Conservation (phyloP, 805 yeast genomes). For the Candida insectalens region DNA sequence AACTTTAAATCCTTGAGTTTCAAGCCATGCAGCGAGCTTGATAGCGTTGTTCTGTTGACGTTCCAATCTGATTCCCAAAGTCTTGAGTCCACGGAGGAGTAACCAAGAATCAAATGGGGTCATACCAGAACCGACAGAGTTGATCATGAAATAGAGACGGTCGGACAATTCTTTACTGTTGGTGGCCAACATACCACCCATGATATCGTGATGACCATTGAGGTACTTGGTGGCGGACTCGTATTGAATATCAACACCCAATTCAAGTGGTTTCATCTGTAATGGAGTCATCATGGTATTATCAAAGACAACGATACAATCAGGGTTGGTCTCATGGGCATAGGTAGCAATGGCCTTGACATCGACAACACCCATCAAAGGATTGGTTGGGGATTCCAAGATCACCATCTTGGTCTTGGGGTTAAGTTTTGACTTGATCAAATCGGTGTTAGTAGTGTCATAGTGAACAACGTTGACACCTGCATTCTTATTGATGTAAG, state of each 20-base stretch:
- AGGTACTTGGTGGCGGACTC: conserved; percentile 90
- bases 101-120: conserved; percentile 93
- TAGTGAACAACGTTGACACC: conserved; percentile 62
- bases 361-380: conserved; percentile 81
- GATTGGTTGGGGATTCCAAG: conserved; percentile 90
- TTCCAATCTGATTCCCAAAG: conserved; percentile 77
- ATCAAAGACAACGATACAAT: conserved; percentile 72
- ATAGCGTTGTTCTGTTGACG: conserved; percentile 79
- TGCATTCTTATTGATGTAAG: conserved; percentile 55
- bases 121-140: conserved; percentile 85
- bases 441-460: conserved; percentile 68
- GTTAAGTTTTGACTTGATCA: conserved; percentile 47
- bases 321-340: conserved; percentile 61
- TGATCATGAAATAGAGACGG: conserved; percentile 63
- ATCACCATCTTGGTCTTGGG: conserved; percentile 64
- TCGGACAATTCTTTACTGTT: conserved; percentile 56
- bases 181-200: conserved; percentile 89
- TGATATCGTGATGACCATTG: conserved; percentile 91
- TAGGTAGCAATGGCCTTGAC: conserved; percentile 53
- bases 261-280: conserved; percentile 72
- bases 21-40: conserved; percentile 66
- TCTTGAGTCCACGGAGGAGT: conserved; percentile 77
- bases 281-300: conserved; percentile 97
- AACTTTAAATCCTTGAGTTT: conserved; percentile 59
- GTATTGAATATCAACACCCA: conserved; percentile 85